Base-by-base conservation (phyloP, 176 grass and related monocot genomes). In the Cymbopogon citratus region DNA sequence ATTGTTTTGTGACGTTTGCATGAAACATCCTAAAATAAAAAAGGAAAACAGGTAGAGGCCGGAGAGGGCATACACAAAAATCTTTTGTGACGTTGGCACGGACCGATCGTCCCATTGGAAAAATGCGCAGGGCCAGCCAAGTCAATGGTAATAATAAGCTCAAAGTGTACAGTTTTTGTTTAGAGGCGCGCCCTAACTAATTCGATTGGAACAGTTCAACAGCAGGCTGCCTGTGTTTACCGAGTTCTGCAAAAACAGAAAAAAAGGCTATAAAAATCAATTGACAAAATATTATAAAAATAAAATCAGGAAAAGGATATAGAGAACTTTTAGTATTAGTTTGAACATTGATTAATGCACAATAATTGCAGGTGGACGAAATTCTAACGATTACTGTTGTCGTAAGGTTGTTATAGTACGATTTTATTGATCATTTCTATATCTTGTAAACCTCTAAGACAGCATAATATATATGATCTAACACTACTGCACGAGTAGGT, bases 381-480 rank as follows among this genome's bases (percentile, higher is more conserved):
- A 14, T 49, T 1, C 10, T 61, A 18, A 12, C 19, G n/a, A 1
- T 63, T 9, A 19, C 14, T 71, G 16, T 5, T 26, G 21, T 48
- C 33, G 4, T 9, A 36, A 60, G 48, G 18, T 1, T 7, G 38
- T 51, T 5, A 43, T 23, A 23, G 28, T 15, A 7, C 3, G 52
- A 41, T 31, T 85, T 61, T 15, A 24, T 15, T 31, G 6, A 7
- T 24, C 41, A 2, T 80, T 74, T 74, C 84, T 66, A 66, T 56
- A 66, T 74, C 74, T 74, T 74, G 84, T 7, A 86, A 59, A 60
- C 19, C 25, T 23, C 33, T 7, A 57, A 44, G 33, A 56, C 33
- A 72, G 0, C 44, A 44, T 66, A 43, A 14, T 14, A 44, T 28
- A 63, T 71, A n/a, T n/a, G n/a, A n/a, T n/a, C 43, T 71, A 24